These are phyloP conservation scores for Halteria grandinella DNA, from an alignment of 73 alveolate genomes.

Conservation along the genomic window DNA sequence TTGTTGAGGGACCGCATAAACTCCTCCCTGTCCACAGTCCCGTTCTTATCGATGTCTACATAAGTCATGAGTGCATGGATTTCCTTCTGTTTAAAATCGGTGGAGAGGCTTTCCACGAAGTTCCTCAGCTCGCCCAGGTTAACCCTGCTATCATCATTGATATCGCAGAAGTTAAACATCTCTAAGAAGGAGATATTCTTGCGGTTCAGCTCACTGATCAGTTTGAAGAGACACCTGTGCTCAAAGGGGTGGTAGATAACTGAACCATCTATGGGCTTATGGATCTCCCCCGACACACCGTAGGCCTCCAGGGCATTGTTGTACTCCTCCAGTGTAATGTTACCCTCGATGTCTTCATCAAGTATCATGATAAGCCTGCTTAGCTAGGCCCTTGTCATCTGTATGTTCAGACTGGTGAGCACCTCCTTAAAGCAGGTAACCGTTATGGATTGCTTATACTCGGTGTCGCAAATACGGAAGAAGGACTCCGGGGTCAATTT, in stretches of 20 bases:
- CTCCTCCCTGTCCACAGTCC: conserved; percentile 58
- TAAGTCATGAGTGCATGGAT: conserved; percentile 56
- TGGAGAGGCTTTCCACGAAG: conserved; percentile 56
- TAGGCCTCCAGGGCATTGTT: conserved; percentile 72
- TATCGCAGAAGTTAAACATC: conserved; percentile 63
- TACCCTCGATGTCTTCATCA: conserved; percentile 75
- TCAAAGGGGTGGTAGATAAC: conserved; percentile 54
- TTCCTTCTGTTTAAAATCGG: conserved; percentile 67
- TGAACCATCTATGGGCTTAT: conserved; percentile 36
- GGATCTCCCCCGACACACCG: conserved; percentile 63
- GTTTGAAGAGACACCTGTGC: conserved; percentile 48
- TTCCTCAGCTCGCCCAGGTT: conserved; percentile 38
- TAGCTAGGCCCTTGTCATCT: conserved; percentile 34
- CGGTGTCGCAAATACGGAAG: conserved; percentile 70
- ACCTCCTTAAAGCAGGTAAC: conserved; percentile 40
- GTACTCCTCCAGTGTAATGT: conserved; percentile 61
- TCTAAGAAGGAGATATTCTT: conserved; percentile 39
- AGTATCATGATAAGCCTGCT: conserved; percentile 52
- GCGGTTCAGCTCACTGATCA: conserved; percentile 18
- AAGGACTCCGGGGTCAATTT: conserved; percentile 66
- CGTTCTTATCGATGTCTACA: conserved; percentile 65
- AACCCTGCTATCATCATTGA: conserved; percentile 51
- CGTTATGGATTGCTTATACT: conserved; percentile 40
- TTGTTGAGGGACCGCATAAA: conserved; percentile 38
- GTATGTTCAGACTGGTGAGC: conserved; percentile 18